A percentile compares a stretch with the other conserved stretches of the same genome.
Evolutionary conservation across 805 yeast species (phyloP).

Genomic region (Spathaspora gorwiae): DNA sequence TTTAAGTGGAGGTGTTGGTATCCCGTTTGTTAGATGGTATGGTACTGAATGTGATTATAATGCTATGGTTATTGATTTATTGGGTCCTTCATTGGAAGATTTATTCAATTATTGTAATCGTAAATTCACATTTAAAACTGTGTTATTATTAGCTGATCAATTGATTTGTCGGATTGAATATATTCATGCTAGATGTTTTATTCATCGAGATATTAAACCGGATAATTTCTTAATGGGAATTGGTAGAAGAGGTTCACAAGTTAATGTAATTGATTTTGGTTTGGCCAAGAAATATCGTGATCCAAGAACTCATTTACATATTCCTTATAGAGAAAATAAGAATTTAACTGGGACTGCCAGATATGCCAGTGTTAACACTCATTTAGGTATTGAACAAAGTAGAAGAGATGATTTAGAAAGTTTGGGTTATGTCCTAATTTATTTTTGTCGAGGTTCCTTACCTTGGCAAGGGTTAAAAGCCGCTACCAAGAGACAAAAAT

Average conservation of each 20-base stretch:
- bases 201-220: slow-evolving; percentile 80
- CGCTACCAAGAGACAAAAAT: slow-evolving; percentile 93
- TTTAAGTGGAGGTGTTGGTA: slow-evolving; percentile 93
- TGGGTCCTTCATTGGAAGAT: slow-evolving; percentile 95
- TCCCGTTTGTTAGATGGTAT: slow-evolving; percentile 92
- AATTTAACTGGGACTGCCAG: slow-evolving; percentile 97
- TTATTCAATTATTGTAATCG: slow-evolving; percentile 94
- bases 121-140: slow-evolving; percentile 89
- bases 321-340: slow-evolving; percentile 94
- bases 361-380: slow-evolving; percentile 92
- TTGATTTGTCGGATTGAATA: slow-evolving; percentile 90
- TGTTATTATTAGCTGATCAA: slow-evolving; percentile 88
- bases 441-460: slow-evolving; percentile 90
- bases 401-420: slow-evolving; percentile 96
- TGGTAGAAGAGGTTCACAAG: slow-evolving; percentile 92
- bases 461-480: slow-evolving; percentile 99
- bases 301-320: slow-evolving; percentile 89
- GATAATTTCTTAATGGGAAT: slow-evolving; percentile 85
- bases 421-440: slow-evolving; percentile 88
- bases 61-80: slow-evolving; percentile 92
- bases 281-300: slow-evolving; percentile 91
- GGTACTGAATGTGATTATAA: slow-evolving; percentile 96
- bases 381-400: slow-evolving; percentile 93
- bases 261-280: slow-evolving; percentile 91
- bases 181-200: slow-evolving; percentile 90